Evolutionary conservation across 345 rosid genomes (phyloP).

Genomic region (Rhodamnia rubescens): DNA sequence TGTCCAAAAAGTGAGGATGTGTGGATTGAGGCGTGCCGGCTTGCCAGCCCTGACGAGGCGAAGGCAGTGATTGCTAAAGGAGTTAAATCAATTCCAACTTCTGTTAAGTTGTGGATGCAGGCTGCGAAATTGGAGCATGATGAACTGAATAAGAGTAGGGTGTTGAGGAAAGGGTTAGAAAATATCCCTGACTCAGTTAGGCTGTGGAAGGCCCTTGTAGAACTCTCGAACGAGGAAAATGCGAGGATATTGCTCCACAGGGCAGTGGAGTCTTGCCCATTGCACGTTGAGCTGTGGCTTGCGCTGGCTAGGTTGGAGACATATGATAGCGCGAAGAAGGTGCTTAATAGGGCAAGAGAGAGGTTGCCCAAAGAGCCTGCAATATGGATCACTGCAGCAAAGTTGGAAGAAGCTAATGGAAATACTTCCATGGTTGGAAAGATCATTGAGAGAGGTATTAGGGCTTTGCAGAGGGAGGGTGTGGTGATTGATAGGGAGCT

Average conservation of each 20-base stretch:
- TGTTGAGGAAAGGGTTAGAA: constrained; percentile 77
- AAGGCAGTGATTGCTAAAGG: constrained; percentile 86
- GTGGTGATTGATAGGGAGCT: constrained; percentile 75
- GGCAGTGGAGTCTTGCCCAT: constrained; percentile 93
- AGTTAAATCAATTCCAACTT: constrained; percentile 72
- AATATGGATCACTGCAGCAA: constrained; percentile 90
- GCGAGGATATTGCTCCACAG: constrained; percentile 70
- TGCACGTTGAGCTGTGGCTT: constrained; percentile 82
- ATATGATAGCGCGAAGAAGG: constrained; percentile 64
- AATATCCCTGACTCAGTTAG: constrained; percentile 80
- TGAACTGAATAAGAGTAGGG: constrained; percentile 62
- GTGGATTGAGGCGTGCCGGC: constrained; percentile 89
- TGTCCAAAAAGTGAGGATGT: constrained; percentile 88
- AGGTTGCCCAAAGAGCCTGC: constrained; percentile 80
- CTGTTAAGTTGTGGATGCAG: constrained; percentile 84
- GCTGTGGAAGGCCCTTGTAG: constrained; percentile 90
- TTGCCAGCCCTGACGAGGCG: constrained; percentile 80
- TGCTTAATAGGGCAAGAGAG: constrained; percentile 64
- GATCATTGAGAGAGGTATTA: constrained; percentile 86
- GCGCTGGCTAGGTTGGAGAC: constrained; percentile 85
- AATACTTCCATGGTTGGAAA: constrained; percentile 67
- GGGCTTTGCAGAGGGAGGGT: constrained; percentile 80
- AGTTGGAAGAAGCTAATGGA: constrained; percentile 91
- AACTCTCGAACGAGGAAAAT: constrained; percentile 64
- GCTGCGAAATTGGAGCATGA: constrained; percentile 84